These are phyloP conservation scores for Posidonia oceanica DNA, from an alignment of 116 monocot genomes.

Conservation along the genomic window DNA sequence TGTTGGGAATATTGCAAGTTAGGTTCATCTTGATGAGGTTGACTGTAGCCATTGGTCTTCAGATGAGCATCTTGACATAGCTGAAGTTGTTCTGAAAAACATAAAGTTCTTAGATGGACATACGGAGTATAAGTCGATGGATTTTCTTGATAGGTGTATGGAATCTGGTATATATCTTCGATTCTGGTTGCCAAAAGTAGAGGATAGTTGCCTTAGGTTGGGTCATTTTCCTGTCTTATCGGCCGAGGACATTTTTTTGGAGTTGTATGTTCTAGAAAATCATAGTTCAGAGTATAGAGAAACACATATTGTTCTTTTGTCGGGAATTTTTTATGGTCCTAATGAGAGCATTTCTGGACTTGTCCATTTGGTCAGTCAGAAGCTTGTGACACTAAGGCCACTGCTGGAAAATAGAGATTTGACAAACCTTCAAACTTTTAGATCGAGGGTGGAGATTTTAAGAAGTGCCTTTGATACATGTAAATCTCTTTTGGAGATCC, in stretches of 20 bases:
- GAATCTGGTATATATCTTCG: conserved; percentile 33
- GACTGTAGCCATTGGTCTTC: conserved; percentile 27
- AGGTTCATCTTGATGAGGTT: conserved; percentile 53
- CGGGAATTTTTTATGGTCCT: conserved; percentile 87
- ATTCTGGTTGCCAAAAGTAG: conserved; percentile 32
- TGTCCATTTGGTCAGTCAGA: conserved; percentile 64
- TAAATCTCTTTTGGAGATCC: conserved; percentile 50
- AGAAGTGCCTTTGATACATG: conserved; percentile 60
- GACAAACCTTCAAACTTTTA: conserved; percentile 25
- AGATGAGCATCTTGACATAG: conserved; percentile 58
- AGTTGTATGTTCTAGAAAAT: conserved; percentile 30
- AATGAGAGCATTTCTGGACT: conserved; percentile 70
- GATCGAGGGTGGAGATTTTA: conserved; percentile 62
- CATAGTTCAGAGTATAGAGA: conserved; percentile 9
- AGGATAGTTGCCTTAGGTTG: conserved; percentile 45
- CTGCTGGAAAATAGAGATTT: conserved; percentile 20
- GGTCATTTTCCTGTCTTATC: conserved; percentile 71
- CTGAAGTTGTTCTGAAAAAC: conserved; percentile 56
- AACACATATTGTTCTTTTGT: conserved; percentile 19
- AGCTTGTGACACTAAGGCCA: conserved; percentile 45
- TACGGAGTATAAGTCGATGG: conserved; percentile 15
- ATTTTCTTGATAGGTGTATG: conserved; percentile 8
- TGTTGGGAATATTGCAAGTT: too few relatives aligned
- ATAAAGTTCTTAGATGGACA: conserved; percentile 32
- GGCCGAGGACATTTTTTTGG: conserved; percentile 40